These are phyloP conservation scores for Cytidiella melzeri DNA, from an alignment of 768 basidiomycete genomes.

Conservation along the genomic window DNA sequence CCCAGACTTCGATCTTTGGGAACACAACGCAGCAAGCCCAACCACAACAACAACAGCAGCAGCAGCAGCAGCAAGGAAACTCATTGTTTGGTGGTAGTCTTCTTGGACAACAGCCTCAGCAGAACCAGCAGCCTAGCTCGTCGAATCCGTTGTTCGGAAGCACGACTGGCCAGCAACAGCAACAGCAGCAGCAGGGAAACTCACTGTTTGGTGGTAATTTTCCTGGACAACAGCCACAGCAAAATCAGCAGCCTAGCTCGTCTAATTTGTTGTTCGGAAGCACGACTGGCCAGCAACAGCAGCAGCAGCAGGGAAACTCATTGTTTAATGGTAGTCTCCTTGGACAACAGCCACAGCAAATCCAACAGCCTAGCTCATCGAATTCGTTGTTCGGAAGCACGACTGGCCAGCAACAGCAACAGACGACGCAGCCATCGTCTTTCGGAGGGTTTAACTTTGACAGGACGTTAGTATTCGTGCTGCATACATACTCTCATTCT, in stretches of 20 bases:
- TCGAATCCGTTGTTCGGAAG: slow-evolving; percentile 19
- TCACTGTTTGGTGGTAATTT: slow-evolving; percentile 20
- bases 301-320: slow-evolving; percentile 18
- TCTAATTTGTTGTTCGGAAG: slow-evolving; percentile 19
- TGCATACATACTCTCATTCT: too few species aligned
- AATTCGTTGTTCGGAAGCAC: slow-evolving; percentile 14
- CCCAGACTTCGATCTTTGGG: slow-evolving; percentile 21
- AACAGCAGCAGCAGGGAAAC: slow-evolving; percentile 18
- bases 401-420: slow-evolving; percentile 20
- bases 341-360: slow-evolving; percentile 17
- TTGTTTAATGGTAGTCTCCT: slow-evolving; percentile 18
- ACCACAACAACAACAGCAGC: too few species aligned
- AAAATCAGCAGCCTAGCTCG: slow-evolving; percentile 15
- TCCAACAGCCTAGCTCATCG: slow-evolving; percentile 8
- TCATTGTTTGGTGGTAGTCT: slow-evolving; percentile 20
- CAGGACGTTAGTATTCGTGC: not conserved
- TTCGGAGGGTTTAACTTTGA: slow-evolving; percentile 22
- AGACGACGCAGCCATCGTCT: slow-evolving; percentile 7
- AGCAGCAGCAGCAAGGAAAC: slow-evolving; percentile 18
- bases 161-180: slow-evolving; percentile 13
- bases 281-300: slow-evolving; percentile 13
- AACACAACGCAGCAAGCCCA: slow-evolving; percentile 15
- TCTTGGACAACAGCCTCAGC: slow-evolving; percentile 17
- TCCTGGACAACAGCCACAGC: slow-evolving; percentile 17
- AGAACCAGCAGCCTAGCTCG: slow-evolving; percentile 15